These are phyloP conservation scores for Phyllosticta capitalensis DNA, from an alignment of 2,329 filamentous ascomycete genomes.

Conservation along the genomic window DNA sequence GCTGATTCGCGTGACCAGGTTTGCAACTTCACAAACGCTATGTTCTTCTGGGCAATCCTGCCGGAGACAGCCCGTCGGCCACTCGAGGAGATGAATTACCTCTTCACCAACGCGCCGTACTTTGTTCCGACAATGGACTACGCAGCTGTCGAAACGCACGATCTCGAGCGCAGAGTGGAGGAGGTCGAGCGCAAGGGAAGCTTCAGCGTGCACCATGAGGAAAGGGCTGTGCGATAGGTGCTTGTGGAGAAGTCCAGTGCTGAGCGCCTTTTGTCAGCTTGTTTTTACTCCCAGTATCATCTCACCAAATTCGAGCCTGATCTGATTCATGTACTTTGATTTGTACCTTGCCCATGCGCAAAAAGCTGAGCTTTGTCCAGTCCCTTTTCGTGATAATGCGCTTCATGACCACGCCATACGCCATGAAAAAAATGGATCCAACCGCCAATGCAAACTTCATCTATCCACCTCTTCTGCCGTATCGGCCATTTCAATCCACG, in stretches of 20 bases:
- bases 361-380: not conserved
- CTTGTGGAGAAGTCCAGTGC: not conserved
- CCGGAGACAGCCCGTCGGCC: conserved; percentile 57
- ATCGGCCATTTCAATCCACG: conserved; percentile 27
- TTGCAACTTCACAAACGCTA: conserved; percentile 58
- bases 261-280: not conserved
- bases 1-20: conserved; percentile 26
- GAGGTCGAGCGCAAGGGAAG: conserved; percentile 47
- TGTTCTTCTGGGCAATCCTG: conserved; percentile 59
- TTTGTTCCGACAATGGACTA: conserved; percentile 51
- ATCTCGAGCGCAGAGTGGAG: conserved; percentile 50
- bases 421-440: not conserved
- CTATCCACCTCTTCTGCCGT: not conserved
- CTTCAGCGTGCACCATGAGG: conserved; percentile 7
- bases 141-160: conserved; percentile 43
- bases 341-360: not conserved
- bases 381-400: not conserved
- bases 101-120: conserved; percentile 56
- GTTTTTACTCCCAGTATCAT: not conserved
- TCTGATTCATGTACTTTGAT: not conserved
- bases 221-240: not conserved
- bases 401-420: conserved; percentile 6
- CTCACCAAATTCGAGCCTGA: not conserved
- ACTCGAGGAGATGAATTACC: conserved; percentile 59
- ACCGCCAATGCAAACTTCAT: not conserved